Evolutionary conservation across 805 yeast species (phyloP).

Genomic region (Candida tammaniensis): DNA sequence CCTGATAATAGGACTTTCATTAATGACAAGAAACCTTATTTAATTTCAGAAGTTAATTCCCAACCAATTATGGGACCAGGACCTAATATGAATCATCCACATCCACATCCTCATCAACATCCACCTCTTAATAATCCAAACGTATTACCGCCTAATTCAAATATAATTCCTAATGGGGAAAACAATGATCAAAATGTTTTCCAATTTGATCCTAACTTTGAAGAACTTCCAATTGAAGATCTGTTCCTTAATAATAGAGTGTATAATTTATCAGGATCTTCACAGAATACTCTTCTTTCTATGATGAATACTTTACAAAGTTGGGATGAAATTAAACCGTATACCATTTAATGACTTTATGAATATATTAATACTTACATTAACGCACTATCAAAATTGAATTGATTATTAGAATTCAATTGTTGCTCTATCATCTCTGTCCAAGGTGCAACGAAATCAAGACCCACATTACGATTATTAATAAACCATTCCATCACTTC

Average conservation of each 20-base stretch:
- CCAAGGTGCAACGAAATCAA: constrained; percentile 66
- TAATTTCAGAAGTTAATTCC: background rate
- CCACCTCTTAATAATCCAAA: constrained; percentile 1
- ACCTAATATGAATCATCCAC: background rate
- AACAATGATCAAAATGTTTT: background rate
- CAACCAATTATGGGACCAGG: background rate
- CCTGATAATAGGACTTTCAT: too few species aligned
- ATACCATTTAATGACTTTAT: background rate
- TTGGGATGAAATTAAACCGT: constrained; percentile 19
- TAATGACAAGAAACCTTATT: too few species aligned
- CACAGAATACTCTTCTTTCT: constrained; percentile 14
- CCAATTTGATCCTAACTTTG: constrained; percentile 12
- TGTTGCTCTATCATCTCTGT: constrained; percentile 77
- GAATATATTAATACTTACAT: background rate
- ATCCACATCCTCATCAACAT: background rate
- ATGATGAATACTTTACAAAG: constrained; percentile 25
- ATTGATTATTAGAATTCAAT: constrained; percentile 35
- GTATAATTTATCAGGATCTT: constrained; percentile 11
- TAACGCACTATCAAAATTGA: constrained; percentile 24
- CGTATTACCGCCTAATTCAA: constrained; percentile 4
- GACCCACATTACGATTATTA: constrained; percentile 36
- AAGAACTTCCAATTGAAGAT: constrained; percentile 10
- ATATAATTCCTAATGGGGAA: constrained; percentile 15
- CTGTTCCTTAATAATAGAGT: constrained; percentile 13
- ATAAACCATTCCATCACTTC: constrained; percentile 46